phyloP scores from a whole-genome alignment of 306 rosid genomes.

The Vigna hirtella region DNA sequence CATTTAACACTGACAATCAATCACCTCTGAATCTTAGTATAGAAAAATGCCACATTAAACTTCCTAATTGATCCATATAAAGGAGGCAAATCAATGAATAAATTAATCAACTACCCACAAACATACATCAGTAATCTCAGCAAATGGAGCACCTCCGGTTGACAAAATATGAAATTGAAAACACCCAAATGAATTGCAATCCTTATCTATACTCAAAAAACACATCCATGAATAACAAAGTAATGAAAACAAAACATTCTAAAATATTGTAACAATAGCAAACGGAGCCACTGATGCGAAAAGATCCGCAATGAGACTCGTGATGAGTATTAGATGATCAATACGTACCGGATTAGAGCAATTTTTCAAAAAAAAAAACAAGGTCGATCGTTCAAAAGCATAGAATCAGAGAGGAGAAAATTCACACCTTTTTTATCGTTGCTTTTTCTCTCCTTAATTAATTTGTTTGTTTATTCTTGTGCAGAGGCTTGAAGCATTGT shows the following conservation, averaged over 20 bases:
- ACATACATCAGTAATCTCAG: constrained; percentile 47
- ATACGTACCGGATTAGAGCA: constrained; percentile 62
- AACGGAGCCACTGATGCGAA: constrained; percentile 39
- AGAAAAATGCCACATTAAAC: constrained; percentile 36
- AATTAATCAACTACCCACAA: constrained; percentile 52
- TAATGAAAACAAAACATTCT: constrained; percentile 27
- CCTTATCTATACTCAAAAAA: constrained; percentile 47
- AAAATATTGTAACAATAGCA: constrained; percentile 35
- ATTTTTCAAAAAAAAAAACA: constrained; percentile 50
- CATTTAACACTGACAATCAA: constrained; percentile 38
- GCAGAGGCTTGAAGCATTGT: constrained; percentile 31
- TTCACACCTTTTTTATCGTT: not conserved
- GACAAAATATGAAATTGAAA: constrained; percentile 39
- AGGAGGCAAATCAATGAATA: constrained; percentile 28
- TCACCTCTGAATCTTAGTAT: constrained; percentile 48
- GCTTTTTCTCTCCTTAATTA: not conserved
- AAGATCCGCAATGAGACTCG: constrained; percentile 55
- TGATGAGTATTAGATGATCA: constrained; percentile 51
- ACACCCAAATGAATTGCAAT: constrained; percentile 41
- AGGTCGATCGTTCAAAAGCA: constrained; percentile 56
- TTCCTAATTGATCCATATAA: constrained; percentile 31
- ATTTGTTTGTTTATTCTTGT: constrained; percentile 11
- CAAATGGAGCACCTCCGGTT: constrained; percentile 46
- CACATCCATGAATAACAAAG: constrained; percentile 52
- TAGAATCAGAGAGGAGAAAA: constrained; percentile 53